A percentile compares a stretch with the other conserved stretches of the same genome.
These are phyloP conservation scores for Ophiostoma montium DNA, from an alignment of 2,329 filamentous ascomycete species.

Conservation along the genomic window DNA sequence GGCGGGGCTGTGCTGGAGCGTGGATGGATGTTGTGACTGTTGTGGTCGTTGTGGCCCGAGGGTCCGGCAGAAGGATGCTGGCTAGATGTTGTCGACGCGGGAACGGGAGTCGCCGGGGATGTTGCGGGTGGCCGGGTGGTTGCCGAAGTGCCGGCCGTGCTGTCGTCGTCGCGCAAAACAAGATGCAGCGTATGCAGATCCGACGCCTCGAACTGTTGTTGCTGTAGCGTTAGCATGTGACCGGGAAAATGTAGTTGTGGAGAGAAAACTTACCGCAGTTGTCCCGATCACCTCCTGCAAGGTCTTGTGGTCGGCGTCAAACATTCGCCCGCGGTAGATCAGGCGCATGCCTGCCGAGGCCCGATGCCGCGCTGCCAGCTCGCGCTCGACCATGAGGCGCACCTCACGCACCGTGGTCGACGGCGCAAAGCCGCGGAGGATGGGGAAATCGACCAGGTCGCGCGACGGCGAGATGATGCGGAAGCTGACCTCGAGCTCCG, in stretches of 20 bases:
- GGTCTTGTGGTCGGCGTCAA: constrained; percentile 7
- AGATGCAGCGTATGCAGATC: constrained; percentile 4
- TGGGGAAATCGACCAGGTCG: constrained; percentile 7
- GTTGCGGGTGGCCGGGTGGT: neutral
- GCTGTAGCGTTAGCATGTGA: neutral
- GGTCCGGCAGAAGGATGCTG: neutral
- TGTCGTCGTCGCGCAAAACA: constrained; percentile 2
- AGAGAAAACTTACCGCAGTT: constrained; percentile 5
- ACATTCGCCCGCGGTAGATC: constrained; percentile 12
- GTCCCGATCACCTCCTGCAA: constrained; percentile 9
- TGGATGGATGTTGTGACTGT: too few species aligned
- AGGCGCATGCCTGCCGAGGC: constrained; percentile 8
- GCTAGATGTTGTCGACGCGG: neutral
- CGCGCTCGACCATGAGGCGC: constrained; percentile 3
- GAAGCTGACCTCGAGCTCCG: constrained; percentile 4
- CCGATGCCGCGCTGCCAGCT: constrained; percentile 4
- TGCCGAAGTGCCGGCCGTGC: neutral
- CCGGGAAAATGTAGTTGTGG: too few species aligned
- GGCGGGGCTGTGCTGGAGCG: neutral
- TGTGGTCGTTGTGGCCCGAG: neutral
- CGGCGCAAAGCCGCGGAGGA: constrained; percentile 2
- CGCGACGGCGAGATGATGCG: constrained; percentile 10
- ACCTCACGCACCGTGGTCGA: constrained; percentile 9
- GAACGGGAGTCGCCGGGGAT: too few species aligned
- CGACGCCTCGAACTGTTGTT: neutral